Base-by-base conservation (phyloP, 768 basidiomycete species). In the Mycena venus region DNA sequence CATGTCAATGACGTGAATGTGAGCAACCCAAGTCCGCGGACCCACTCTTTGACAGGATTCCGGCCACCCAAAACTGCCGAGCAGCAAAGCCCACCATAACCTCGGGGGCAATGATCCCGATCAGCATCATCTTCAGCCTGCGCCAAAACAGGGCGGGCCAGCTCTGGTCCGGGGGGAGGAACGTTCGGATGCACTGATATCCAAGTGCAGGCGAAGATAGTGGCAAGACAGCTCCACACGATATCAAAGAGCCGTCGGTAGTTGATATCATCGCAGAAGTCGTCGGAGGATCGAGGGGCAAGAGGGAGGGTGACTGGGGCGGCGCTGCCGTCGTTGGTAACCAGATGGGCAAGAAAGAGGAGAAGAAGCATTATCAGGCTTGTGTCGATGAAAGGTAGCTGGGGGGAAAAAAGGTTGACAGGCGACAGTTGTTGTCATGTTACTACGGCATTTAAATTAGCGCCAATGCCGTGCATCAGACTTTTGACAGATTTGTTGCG, bases 41-140 rank as follows among this genome's bases (percentile, higher is more conserved):
- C 71, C 8, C 32, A 72, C 72, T 51, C 7, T 42, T 67, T 2
- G 72, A 61, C 25, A 68, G n/a, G 44, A 19, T 0, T 0, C 2
- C 42, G 25, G 3, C 72, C 80, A 71, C 77, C 56, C 42, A 72
- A 31, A 55, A 72, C 62, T 82, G 81, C 25, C 72, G 23, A 29
- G 70, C 68, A 0, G 81, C 82, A 75, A 78, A 81, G 4, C 76
- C 40, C 11, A 81, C 36, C 17, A 79, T 72, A n/a, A 81, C 34
- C 59, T 84, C 83, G 17, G 83, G 83, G 8, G 77, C 73, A 7
- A 82, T 36, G 1, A 84, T 36, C 0, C 76, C 75, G 19, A 75
- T 60, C 10, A 80, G 27, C 73, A 81, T 79, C 15, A 80, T 32
- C n/a, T 68, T 61, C 14, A 81, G 47, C 27, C 75, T 70, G 19